phyloP scores from a whole-genome alignment of 306 rosid species.

The Prunus davidiana region DNA sequence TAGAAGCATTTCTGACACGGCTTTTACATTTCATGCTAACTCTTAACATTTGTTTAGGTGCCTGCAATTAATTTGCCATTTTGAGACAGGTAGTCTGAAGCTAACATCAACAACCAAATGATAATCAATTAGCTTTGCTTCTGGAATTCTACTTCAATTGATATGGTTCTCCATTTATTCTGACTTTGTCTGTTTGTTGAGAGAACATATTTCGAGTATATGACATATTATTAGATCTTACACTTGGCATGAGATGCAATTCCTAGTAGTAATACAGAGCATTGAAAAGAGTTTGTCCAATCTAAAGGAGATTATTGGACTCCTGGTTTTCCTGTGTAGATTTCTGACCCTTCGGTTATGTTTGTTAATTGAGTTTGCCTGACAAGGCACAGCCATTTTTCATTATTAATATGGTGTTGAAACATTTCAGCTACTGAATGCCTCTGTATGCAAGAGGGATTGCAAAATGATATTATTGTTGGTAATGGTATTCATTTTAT shows the following conservation, averaged over 20 bases:
- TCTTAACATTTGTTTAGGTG: slow-evolving; percentile 51
- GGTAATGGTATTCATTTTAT: slow-evolving; percentile 1
- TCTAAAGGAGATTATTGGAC: slow-evolving; percentile 19
- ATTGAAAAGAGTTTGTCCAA: slow-evolving; percentile 26
- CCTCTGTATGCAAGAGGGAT: background rate
- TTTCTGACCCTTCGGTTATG: slow-evolving; percentile 18
- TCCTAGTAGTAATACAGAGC: slow-evolving; percentile 23
- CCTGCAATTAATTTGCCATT: slow-evolving; percentile 48
- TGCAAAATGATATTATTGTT: background rate
- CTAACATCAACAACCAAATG: slow-evolving; percentile 56
- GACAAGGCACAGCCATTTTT: background rate
- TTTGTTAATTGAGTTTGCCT: slow-evolving; percentile 15
- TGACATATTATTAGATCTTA: slow-evolving; percentile 12
- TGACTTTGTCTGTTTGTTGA: slow-evolving; percentile 23
- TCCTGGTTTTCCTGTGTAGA: slow-evolving; percentile 20
- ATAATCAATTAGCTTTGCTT: slow-evolving; percentile 37
- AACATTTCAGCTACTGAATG: slow-evolving; percentile 7
- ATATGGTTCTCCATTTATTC: slow-evolving; percentile 25
- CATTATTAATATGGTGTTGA: background rate
- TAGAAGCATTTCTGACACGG: slow-evolving; percentile 76
- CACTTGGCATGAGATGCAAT: slow-evolving; percentile 20
- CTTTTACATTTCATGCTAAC: slow-evolving; percentile 66
- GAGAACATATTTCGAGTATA: slow-evolving; percentile 19
- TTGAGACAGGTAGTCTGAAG: slow-evolving; percentile 69
- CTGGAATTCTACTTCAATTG: slow-evolving; percentile 24